phyloP scores from a whole-genome alignment of 2,329 filamentous ascomycete genomes.

The Coniochaeta prunicola region DNA sequence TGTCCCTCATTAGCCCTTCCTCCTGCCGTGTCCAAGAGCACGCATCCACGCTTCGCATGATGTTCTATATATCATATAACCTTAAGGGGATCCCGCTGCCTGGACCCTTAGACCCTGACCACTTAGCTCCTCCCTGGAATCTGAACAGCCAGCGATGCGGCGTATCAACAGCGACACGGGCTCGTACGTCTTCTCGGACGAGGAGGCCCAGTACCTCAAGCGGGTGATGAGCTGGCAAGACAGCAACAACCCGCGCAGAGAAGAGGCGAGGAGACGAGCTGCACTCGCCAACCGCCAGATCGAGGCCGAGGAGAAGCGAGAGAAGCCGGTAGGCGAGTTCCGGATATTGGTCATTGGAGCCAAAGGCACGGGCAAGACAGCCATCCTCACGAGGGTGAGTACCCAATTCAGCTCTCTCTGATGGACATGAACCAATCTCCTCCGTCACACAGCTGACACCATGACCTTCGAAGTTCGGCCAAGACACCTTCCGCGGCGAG shows the following conservation, averaged over 20 bases:
- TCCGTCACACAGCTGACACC: too few relatives aligned
- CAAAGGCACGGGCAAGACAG: conserved; percentile 32
- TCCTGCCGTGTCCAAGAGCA: background rate
- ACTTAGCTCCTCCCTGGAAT: background rate
- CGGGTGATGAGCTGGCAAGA: conserved; percentile 32
- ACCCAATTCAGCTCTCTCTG: background rate
- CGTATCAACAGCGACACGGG: conserved; percentile 8
- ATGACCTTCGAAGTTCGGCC: conserved; percentile 24
- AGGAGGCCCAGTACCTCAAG: conserved; percentile 31
- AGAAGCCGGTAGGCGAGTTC: conserved; percentile 25
- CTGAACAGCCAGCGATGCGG: background rate
- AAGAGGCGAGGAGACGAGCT: conserved; percentile 12
- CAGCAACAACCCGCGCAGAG: conserved; percentile 10
- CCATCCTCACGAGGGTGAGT: conserved; percentile 27
- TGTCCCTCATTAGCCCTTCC: too few relatives aligned
- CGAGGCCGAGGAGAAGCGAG: conserved; percentile 5
- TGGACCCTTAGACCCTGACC: background rate
- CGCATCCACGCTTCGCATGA: background rate
- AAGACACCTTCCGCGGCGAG: conserved; percentile 19
- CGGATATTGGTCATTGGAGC: conserved; percentile 30
- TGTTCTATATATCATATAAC: background rate
- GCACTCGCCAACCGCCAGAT: background rate
- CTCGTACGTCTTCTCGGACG: conserved; percentile 29
- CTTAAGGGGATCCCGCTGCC: background rate
- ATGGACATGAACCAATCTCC: background rate